These are phyloP conservation scores for Glycine soja DNA, from an alignment of 306 rosid species.

Conservation along the genomic window DNA sequence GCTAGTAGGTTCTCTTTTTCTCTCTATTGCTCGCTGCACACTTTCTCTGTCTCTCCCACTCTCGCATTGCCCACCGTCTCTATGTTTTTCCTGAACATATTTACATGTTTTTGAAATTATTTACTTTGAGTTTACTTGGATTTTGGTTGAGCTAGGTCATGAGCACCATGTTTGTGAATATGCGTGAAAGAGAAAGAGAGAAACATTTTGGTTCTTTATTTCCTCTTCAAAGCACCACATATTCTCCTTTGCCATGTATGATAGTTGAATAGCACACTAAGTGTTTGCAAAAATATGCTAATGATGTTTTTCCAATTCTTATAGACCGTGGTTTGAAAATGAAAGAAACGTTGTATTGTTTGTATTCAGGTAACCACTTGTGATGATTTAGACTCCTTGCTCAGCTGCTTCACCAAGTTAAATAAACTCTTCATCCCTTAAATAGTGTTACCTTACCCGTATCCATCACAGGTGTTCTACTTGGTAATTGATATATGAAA, in stretches of 20 bases:
- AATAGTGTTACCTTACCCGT: neutral
- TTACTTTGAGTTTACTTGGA: no score
- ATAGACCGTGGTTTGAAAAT: neutral
- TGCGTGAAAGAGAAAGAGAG: no score
- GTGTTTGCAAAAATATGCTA: slow-evolving; percentile 48
- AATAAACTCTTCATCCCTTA: neutral
- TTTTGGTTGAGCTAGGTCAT: no score
- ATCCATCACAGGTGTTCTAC: neutral
- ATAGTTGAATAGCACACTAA: slow-evolving; percentile 42
- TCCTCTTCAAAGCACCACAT: neutral
- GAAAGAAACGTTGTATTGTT: neutral
- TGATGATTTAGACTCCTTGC: slow-evolving; percentile 3
- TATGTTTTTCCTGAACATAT: no score
- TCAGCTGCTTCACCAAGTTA: slow-evolving; percentile 2
- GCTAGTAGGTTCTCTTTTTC: no score
- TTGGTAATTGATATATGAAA: neutral
- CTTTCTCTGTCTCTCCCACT: no score
- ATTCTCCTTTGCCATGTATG: neutral
- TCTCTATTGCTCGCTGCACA: no score
- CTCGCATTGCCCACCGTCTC: no score
- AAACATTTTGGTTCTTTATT: neutral
- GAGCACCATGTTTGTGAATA: no score
- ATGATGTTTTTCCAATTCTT: slow-evolving; percentile 14
- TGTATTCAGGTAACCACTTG: neutral
- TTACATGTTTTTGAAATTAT: no score